Evolutionary conservation across 345 rosid species (phyloP).

Genomic region (Heritiera littoralis): DNA sequence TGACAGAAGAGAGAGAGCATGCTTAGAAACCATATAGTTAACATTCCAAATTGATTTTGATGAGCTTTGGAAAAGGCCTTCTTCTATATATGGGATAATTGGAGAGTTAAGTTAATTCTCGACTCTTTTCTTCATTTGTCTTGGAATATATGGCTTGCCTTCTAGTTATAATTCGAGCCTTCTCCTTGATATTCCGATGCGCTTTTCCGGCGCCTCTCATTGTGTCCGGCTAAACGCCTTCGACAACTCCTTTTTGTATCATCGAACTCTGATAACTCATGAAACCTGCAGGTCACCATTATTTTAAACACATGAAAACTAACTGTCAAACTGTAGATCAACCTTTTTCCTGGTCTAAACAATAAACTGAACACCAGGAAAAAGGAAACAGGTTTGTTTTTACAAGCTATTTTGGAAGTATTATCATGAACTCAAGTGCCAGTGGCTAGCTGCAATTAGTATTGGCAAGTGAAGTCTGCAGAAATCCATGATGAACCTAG

Average conservation of each 20-base stretch:
- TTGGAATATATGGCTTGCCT: slow-evolving; percentile 4
- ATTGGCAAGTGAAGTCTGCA: not conserved
- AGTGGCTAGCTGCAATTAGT: not conserved
- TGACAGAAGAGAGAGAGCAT: slow-evolving; percentile 96
- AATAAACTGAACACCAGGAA: not conserved
- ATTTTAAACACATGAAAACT: slow-evolving; percentile 4
- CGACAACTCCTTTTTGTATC: slow-evolving; percentile 81
- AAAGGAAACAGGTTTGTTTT: not conserved
- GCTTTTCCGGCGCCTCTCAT: slow-evolving; percentile 77
- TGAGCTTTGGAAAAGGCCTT: not conserved
- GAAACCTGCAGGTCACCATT: slow-evolving; percentile 57
- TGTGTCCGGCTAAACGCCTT: slow-evolving; percentile 85
- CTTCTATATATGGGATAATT: not conserved
- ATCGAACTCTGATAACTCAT: slow-evolving; percentile 76
- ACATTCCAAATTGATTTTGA: slow-evolving; percentile 11
- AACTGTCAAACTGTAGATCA: not conserved
- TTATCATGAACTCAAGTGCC: not conserved
- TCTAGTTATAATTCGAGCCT: slow-evolving; percentile 33
- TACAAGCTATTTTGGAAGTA: not conserved
- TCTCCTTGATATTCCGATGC: slow-evolving; percentile 51
- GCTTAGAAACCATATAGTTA: slow-evolving; percentile 21
- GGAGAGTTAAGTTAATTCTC: not conserved
- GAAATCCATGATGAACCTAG: not conserved
- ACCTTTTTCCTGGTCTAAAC: not conserved
- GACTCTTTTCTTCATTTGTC: not conserved